Base-by-base conservation (phyloP, 805 yeast genomes). In the Candida mattraensis region DNA sequence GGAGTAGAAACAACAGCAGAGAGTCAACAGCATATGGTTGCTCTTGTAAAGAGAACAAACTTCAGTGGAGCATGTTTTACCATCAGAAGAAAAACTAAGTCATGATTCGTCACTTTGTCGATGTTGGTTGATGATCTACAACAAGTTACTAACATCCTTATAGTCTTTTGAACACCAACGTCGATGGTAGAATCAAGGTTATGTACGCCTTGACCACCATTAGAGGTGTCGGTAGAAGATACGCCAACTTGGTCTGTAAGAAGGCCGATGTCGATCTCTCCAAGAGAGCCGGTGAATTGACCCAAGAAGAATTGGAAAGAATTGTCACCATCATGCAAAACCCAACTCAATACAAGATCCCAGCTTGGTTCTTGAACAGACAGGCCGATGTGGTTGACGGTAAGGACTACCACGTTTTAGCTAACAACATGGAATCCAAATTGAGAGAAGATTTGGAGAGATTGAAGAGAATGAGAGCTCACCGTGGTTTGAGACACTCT, bases 211-310 rank as follows among this genome's bases (percentile, higher is more conserved):
- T 93, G 78, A 89, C 99, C 82, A 85, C 89, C 77, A 94, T 93
- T 72, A 87, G 96, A 80, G 99, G 99, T 89, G 98, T 93, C 66
- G 99, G 99, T 80, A 94, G 98, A 78, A 93, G 99, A 80, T 94
- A 91, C 86, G 80, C 99, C 75, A 93, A 94, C 89, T 80, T 93
- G 78, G 96, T 93, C 69, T 93, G 98, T 83, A 94, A 94, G 87
- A 94, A 91, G 84, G 99, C 99, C 66, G 99, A 93, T 81, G 94
- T 93, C 69, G 95, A 87, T 72, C 83, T 94, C 75, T 66, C 74
- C 75, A 93, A 93, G 85, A 87, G 99, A 76, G 99, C 99, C 66
- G 99, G 99, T 86, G 99, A 93, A 79, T 87, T 93, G 72, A 89
- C 99, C 72, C 99, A 93, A 75, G 99, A 93, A 84, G 99, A 93